Evolutionary conservation across 2,329 filamentous ascomycete genomes (phyloP), one percentile per base, ranked within the genome.

Genomic region (Aspergillus awamori): DNA sequence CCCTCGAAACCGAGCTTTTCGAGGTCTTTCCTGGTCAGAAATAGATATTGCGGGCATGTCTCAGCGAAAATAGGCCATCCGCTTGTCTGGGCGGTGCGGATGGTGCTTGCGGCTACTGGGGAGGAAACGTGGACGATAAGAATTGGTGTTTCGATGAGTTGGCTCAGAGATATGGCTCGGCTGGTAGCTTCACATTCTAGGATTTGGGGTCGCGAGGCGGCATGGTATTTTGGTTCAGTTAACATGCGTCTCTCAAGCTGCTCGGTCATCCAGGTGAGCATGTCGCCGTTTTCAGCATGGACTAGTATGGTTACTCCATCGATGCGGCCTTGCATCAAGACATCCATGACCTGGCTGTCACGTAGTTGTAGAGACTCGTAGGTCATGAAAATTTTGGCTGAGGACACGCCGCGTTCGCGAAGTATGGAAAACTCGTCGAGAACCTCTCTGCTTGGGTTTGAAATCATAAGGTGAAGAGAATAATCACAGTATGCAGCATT

Each of bases 1-100:
- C 83, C 83, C 58, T 76, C 69, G 30, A 75, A 71, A 5, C 76
- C 75, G 0, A 73, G 76, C 7, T 74, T 74, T 33, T 79, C 76
- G 5, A 84, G 72, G 53, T 80, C 74, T 7, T 78, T 74, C n/a
- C 80, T 78, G 1, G 82, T 82, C n/a, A 86, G 74, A 64, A 84
- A 83, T 15, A 86, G 77, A 63, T 87, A 86, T 59, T 86, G 84
- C 3, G 84, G 84, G 67, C 84, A 86, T 1, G 84, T 87, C 69
- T 86, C 84, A 1, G 82, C 84, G 63, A 84, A 82, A 22, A 86
- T 77, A 0, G 84, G 83, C 8, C 85, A 74, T 0, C 81, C 78
- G 3, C 77, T 69, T 8, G 79, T 80, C 66, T 86, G 83, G 0
- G 84, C 84, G 24, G 76, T 71, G 26, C 81, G 78, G 57, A 86